Evolutionary conservation across 1,284 basidiomycete species (phyloP), one percentile per base, ranked within the genome.

Genomic region (Ganoderma resinaceum): DNA sequence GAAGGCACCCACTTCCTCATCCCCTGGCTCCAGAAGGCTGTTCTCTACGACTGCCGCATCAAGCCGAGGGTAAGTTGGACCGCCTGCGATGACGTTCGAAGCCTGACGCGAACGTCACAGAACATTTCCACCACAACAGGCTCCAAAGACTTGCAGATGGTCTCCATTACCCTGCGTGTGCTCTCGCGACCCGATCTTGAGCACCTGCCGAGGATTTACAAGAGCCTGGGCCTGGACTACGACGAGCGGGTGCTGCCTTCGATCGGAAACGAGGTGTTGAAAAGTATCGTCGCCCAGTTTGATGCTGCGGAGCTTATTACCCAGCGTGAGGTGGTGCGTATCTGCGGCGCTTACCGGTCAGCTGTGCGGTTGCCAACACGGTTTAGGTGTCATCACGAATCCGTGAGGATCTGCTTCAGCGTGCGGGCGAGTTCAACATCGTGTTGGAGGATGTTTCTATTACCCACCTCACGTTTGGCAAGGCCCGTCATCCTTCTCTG

Each of bases 1-100:
- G 96, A 99, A 82, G 98, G 98, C n/a, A 99, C 98, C 5, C 98
- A 99, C 82, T 92, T 99, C 81, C 86, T 99, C 69, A 85, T 99
- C 68, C 97, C 97, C 43, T 96, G 97, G 95, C 83, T 99, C 61
- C 96, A 97, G 80, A 89, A 92, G 70, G 97, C 97, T 16, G 98
- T 99, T 81, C 84, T 99, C 60, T 99, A 98, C 80, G 98, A 99
- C 84, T 97, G 96, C 73, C 91, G 98, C 70, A 98, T 97, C 80
- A 99, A 99, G 84, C 97, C 97, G 58, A 85, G 96, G 76, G 95
- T 95, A 72, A 76, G 90, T 23, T 18, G 26, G n/a, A 12, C 63
- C 14, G 1, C 3, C 14, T 2, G 4, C 7, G 2, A 9, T 9
- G 12, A 26, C 29, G 9, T 18, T 26, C 18, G 5, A 33, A 40